Percentiles rank a stretch among this genome's conserved stretches.
Conservation (phyloP, 1,284 basidiomycete species). For the Mycena sp. region DNA sequence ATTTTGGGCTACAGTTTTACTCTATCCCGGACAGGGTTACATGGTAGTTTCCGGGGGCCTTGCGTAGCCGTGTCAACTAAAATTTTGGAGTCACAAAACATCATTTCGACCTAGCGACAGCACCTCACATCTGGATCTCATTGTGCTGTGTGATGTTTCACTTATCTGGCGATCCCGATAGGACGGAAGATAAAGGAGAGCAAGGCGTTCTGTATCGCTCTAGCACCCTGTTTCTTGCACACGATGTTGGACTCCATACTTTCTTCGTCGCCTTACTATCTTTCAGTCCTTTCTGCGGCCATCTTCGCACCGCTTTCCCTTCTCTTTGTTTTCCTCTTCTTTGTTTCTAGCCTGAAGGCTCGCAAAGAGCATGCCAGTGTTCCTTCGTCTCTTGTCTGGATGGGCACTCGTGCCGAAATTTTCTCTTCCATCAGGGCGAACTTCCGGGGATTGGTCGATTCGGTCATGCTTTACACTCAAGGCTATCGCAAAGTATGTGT, state of each 20-base stretch:
- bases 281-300: not conserved
- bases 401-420: conserved; percentile 13
- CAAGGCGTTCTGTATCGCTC: too few species aligned
- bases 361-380: conserved; percentile 26
- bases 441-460: conserved; percentile 24
- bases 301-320: not conserved
- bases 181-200: too few species aligned
- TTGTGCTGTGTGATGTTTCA: too few species aligned
- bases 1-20: too few species aligned
- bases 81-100: too few species aligned
- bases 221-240: too few species aligned
- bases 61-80: too few species aligned
- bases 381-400: conserved; percentile 20
- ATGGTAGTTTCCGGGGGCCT: too few species aligned
- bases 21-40: too few species aligned
- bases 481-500: conserved; percentile 26
- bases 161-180: too few species aligned
- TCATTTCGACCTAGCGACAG: too few species aligned
- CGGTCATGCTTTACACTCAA: conserved; percentile 21
- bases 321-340: conserved; percentile 22
- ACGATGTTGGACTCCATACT: not conserved
- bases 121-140: too few species aligned
- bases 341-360: conserved; percentile 29
- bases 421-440: conserved; percentile 26
- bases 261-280: conserved; percentile 2